Conservation (phyloP, 495 filamentous ascomycete species). For the Xylaria cubensis region DNA sequence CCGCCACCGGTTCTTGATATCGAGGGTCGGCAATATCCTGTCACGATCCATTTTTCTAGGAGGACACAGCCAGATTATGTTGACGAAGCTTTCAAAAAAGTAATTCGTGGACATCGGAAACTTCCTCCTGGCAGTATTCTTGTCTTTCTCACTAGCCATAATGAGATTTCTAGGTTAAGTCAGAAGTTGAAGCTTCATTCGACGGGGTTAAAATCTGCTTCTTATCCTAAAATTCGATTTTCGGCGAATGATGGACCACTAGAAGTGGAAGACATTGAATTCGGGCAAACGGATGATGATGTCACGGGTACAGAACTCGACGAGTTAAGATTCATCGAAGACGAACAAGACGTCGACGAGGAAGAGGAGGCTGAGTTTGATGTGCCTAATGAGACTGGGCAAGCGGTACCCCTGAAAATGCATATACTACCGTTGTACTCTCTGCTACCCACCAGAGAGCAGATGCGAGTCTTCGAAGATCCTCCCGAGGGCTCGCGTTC, state of each 20-base stretch:
- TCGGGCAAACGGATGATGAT: conserved; percentile 66
- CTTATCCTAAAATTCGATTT: conserved; percentile 71
- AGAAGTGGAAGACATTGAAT: conserved; percentile 87
- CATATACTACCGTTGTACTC: conserved; percentile 94
- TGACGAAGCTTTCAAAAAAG: conserved; percentile 86
- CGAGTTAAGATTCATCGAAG: conserved; percentile 46
- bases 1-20: conserved; percentile 86
- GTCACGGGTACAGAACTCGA: conserved; percentile 49
- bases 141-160: conserved; percentile 94
- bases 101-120: conserved; percentile 86
- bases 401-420: conserved; percentile 64
- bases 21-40: conserved; percentile 92
- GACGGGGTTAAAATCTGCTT: conserved; percentile 55
- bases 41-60: conserved; percentile 87
- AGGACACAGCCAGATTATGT: conserved; percentile 87
- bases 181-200: conserved; percentile 80
- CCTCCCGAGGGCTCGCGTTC: conserved; percentile 84
- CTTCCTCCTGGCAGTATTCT: conserved; percentile 91
- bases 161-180: conserved; percentile 81
- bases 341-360: conserved; percentile 59
- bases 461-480: conserved; percentile 89
- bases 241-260: conserved; percentile 79
- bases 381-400: conserved; percentile 58
- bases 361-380: conserved; percentile 68
- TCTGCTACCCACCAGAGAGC: conserved; percentile 89